Conservation (phyloP, 2,329 filamentous ascomycete species). For the Alternaria gaisen region DNA sequence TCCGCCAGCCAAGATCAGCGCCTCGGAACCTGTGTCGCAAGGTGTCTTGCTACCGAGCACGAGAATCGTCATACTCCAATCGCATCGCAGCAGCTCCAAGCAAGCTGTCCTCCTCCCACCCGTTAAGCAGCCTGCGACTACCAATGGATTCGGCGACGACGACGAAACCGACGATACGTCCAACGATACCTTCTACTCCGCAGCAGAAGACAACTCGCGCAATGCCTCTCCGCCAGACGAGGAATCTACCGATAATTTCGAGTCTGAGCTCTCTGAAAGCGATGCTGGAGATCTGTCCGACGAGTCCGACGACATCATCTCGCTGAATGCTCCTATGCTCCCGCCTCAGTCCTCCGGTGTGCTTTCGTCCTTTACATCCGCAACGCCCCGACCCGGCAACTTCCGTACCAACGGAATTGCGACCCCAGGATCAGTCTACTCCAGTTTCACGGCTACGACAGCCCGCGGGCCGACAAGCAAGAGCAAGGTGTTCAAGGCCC, state of each 20-base stretch:
- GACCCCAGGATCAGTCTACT: conserved; percentile 89
- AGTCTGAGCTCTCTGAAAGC: conserved; percentile 67
- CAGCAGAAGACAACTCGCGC: conserved; percentile 74
- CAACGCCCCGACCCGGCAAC: conserved; percentile 79
- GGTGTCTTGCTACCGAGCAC: conserved; percentile 80
- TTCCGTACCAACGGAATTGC: conserved; percentile 76
- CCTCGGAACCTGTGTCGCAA: conserved; percentile 95
- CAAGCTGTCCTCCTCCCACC: conserved; percentile 53
- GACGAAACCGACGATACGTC: conserved; percentile 88
- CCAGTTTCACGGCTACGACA: conserved; percentile 85
- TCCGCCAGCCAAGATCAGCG: conserved; percentile 84
- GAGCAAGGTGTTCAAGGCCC: conserved; percentile 84
- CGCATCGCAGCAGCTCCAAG: conserved; percentile 64
- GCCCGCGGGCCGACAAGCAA: conserved; percentile 73
- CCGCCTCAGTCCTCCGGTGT: conserved; percentile 81
- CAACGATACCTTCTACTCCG: conserved; percentile 92
- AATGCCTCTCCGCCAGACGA: conserved; percentile 51
- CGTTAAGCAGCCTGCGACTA: conserved; percentile 60
- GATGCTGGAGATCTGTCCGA: conserved; percentile 85
- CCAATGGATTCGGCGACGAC: conserved; percentile 66
- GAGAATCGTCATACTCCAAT: conserved; percentile 80
- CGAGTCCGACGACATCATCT: conserved; percentile 94
- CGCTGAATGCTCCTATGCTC: conserved; percentile 79
- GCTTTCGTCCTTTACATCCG: conserved; percentile 79
- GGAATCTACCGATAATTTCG: conserved; percentile 56